Conservation (phyloP, 2,329 filamentous ascomycete genomes). For the Colletotrichum sp. region DNA sequence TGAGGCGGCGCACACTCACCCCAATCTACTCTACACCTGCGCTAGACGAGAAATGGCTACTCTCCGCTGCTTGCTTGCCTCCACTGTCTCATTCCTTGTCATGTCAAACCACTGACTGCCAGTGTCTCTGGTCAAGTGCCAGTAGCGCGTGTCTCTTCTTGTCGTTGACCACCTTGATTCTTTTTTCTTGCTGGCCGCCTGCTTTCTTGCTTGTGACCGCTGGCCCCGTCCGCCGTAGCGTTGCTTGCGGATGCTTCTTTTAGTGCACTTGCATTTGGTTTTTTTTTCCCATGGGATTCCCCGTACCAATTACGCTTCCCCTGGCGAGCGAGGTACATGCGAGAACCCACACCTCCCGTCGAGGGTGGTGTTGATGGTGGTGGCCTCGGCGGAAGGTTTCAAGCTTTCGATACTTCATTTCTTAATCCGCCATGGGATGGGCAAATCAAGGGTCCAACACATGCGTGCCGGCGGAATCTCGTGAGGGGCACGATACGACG, state of each 20-base stretch:
- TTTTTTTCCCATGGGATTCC: background rate
- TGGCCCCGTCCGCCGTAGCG: background rate
- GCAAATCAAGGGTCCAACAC: slow-evolving; percentile 16
- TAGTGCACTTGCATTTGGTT: background rate
- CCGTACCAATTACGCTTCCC: background rate
- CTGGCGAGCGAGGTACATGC: background rate
- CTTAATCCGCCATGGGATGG: background rate
- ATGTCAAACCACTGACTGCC: background rate
- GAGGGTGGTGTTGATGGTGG: background rate
- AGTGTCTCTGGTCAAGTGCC: slow-evolving; percentile 7
- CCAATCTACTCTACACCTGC: background rate
- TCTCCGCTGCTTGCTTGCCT: background rate
- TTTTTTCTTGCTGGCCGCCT: background rate
- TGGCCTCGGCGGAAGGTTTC: slow-evolving; percentile 1
- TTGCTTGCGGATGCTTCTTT: background rate
- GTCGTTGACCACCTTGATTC: background rate
- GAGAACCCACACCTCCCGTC: background rate
- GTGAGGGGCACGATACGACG: background rate
- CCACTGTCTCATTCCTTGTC: background rate
- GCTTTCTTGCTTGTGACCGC: background rate
- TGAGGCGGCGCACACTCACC: background rate
- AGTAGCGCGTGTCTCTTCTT: background rate
- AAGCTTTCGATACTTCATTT: slow-evolving; percentile 13
- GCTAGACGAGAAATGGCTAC: background rate
- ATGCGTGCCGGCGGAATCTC: background rate